Base-by-base conservation (phyloP, 345 rosid species). In the Rhodamnia argentea region DNA sequence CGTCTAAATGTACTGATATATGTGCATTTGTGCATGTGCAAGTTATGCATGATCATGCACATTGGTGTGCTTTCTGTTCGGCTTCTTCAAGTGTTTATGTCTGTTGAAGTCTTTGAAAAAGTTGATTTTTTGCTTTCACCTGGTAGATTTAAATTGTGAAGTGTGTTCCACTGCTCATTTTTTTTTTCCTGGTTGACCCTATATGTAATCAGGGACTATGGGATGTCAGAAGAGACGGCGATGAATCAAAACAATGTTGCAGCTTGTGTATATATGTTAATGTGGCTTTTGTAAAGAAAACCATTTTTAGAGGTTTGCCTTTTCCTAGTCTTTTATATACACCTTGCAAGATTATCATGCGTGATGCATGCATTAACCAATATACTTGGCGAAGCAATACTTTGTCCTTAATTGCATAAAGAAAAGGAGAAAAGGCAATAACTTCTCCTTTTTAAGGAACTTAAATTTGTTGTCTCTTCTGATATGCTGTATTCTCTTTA, bases 281-380 rank as follows among this genome's bases (percentile, higher is more conserved):
- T 88, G 95, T 97, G 91, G 98, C 94, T 85, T 97, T 96, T 93
- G 88, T 89, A 86, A 97, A 94, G 92, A 96, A 87, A 92, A 96
- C 99, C 76, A 91, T 97, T 87, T 97, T 97, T 93, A 97, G 92
- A 96, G 98, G 99, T 97, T 86, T 87, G 93, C 64, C 56, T 83
- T 84, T 60, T 57, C 51, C 82, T 70, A 20, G 9, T n/a, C 84
- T 83, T 52, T 32, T 83, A 83, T 55, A 4, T 83, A n/a, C 84
- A 50, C 55, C 75, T 42, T 57, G 78, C 23, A 29, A 37, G 78
- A 70, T 70, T 23, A 37, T 70, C 78, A 70, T 32, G 78, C 12
- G 3, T 37, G 78, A 70, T 2, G 26, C 78, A 70, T 32, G 47
- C 47, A 70, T 52, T 70, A 70, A 32, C 44, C 15, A 64, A 14